Base-by-base conservation (phyloP, 2,329 filamentous ascomycete species). In the Xylariaceae sp. region DNA sequence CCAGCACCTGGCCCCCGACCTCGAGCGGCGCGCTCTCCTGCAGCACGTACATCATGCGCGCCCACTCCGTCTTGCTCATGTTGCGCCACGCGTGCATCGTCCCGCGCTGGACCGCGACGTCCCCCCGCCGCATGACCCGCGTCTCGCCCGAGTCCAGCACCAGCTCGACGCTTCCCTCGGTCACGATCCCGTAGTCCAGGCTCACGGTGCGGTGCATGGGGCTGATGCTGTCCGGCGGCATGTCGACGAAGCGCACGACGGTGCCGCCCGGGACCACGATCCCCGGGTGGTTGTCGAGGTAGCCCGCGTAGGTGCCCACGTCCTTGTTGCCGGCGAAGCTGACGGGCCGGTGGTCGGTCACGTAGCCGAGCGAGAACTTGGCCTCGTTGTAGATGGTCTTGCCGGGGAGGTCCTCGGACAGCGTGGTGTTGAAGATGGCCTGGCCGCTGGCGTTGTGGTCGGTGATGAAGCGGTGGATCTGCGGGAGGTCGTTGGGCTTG, bases 21-120 rank as follows among this genome's bases (percentile, higher is more conserved):
- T 40, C 42, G 19, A 62, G 39, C 15, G 50, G 48, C 43, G 49
- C 34, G 35, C 39, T 39, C 18, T 51, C 56, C 48, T 56, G 49
- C 41, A 63, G 35, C 19, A 63, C 57, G 63, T 69, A 48, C 60
- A 47, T 38, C 55, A 70, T 63, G 16, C 68, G 52, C 9, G 61
- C 56, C 67, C 67, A 69, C 34, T 66, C 64, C 4, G 59, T 66
- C 38, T 56, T 43, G 39, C 52, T 64, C 43, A 22, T 51, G 49
- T 66, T 67, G 19, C 53, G 53, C 64, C 64, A 68, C 7, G 59
- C 65, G 55, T 72, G 69, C 55, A 64, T 68, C 15, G 68, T 71
- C 12, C 59, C 69, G 34, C 71, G 56, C 54, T 74, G 71, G 19
- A 74, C 65, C n/a, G 64, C 64, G 7, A 34, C 16, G 34, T 50